Percentiles rank a stretch among this genome's conserved stretches.
These are phyloP conservation scores for Chaetomium cochliodes DNA, from an alignment of 495 filamentous ascomycete genomes.

Conservation along the genomic window DNA sequence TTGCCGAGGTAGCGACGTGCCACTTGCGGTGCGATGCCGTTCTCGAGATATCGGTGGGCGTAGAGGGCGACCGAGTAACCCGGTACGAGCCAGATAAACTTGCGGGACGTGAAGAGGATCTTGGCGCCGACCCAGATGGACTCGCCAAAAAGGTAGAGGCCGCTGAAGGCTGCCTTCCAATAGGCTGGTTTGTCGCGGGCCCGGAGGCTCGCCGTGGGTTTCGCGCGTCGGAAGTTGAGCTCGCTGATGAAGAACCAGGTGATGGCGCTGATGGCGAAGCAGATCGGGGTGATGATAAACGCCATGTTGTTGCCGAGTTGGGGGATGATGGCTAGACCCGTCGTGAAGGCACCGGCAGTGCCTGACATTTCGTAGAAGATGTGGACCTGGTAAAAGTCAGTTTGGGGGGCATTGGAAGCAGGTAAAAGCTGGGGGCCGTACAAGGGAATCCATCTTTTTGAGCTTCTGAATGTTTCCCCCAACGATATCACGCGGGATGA, in stretches of 20 bases:
- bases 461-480: constrained; percentile 48
- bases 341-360: constrained; percentile 45
- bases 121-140: constrained; percentile 42
- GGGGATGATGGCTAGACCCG: constrained; percentile 44
- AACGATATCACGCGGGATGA: constrained; percentile 48
- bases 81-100: constrained; percentile 48
- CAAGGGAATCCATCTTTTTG: constrained; percentile 45
- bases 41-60: constrained; percentile 49
- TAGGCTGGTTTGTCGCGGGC: constrained; percentile 19
- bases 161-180: constrained; percentile 33
- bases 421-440: not conserved
- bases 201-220: constrained; percentile 2
- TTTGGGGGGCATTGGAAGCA: too few species aligned
- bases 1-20: constrained; percentile 43
- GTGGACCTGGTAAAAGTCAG: constrained; percentile 30
- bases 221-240: constrained; percentile 33
- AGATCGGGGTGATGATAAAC: constrained; percentile 45
- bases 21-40: constrained; percentile 42
- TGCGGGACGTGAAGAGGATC: constrained; percentile 45
- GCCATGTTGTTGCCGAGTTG: constrained; percentile 48
- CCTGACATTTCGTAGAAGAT: constrained; percentile 49
- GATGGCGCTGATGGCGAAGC: constrained; percentile 38
- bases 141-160: constrained; percentile 39
- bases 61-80: constrained; percentile 48
- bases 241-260: constrained; percentile 43